Base-by-base conservation (phyloP, 2,329 filamentous ascomycete species). In the Sporothrix brunneoviolacea region DNA sequence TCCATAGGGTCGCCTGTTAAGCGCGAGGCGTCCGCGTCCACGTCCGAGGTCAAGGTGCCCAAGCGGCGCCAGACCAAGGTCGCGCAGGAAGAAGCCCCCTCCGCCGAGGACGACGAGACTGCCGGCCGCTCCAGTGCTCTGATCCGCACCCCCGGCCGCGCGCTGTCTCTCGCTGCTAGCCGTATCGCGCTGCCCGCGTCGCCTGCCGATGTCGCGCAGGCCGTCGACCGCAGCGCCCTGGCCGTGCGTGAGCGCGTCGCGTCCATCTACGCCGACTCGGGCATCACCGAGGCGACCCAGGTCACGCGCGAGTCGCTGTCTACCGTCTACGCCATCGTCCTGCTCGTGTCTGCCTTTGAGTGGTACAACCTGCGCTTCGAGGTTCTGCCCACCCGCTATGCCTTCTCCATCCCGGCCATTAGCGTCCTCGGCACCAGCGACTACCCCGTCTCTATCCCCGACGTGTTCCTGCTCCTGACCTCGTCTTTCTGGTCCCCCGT, bases 401-500 rank as follows among this genome's bases (percentile, higher is more conserved):
- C 85, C 54, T 84, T 90, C 64, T 84, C 85, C 52, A 73, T 90
- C 45, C 86, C 88, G 5, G 75, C 82, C 27, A 65, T 86, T 48
- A 58, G 66, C 12, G 65, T 72, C 18, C 65, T 88, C 36, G 72
- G 75, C 51, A 79, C 78, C 13, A 69, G 72, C 7, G 77, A 80
- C 54, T 74, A 80, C 56, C 71, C 80, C 3, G 73, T 95, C 55
- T 76, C 80, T 60, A 68, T 93, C 18, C 89, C 91, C 0, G 88
- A 97, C 66, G 73, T 95, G 59, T 94, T 93, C 67, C 68, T 84
- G 27, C 71, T 96, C 8, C 68, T 95, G 33, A 87, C 85, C 1
- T 71, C 77, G 35, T 77, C 78, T 22, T 97, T 95, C 76, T 97
- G 91, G 91, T 83, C 80, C 0, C 86, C 91, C 0, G 80, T 86